These are phyloP conservation scores for Solidago caesia DNA, from an alignment of 129 eudicot species.

Conservation along the genomic window DNA sequence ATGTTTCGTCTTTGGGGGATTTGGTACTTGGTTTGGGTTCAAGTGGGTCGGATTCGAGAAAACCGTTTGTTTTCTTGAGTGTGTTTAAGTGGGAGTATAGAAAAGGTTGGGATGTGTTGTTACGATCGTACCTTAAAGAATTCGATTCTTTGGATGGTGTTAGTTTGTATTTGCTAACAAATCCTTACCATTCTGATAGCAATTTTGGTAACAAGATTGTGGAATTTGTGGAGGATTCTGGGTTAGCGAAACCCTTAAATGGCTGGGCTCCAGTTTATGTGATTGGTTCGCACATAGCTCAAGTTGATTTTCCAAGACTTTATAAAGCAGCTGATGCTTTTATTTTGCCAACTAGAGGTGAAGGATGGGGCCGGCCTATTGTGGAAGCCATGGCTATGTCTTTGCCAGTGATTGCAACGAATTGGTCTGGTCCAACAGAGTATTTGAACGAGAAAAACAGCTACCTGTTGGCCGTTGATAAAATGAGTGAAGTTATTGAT, in stretches of 20 bases:
- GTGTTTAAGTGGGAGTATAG: slow-evolving; percentile 86
- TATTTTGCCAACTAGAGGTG: slow-evolving; percentile 78
- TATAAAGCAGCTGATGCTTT: slow-evolving; percentile 74
- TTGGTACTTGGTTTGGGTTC: slow-evolving; percentile 54
- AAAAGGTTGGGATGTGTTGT: slow-evolving; percentile 90
- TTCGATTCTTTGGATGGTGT: slow-evolving; percentile 51
- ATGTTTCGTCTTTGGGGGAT: slow-evolving; percentile 39
- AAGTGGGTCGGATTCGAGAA: not conserved
- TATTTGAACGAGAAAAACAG: slow-evolving; percentile 64
- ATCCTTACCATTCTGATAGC: slow-evolving; percentile 63
- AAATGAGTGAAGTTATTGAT: slow-evolving; percentile 70
- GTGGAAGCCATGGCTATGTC: slow-evolving; percentile 94
- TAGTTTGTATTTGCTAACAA: slow-evolving; percentile 58
- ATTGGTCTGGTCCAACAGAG: slow-evolving; percentile 95
- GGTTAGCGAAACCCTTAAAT: slow-evolving; percentile 44
- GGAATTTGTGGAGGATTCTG: slow-evolving; percentile 51
- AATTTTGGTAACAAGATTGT: slow-evolving; percentile 74
- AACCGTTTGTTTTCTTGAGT: slow-evolving; percentile 70
- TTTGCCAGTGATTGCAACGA: slow-evolving; percentile 72
- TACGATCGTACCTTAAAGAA: slow-evolving; percentile 65
- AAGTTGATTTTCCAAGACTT: slow-evolving; percentile 60
- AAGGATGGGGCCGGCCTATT: slow-evolving; percentile 92
- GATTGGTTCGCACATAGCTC: slow-evolving; percentile 66
- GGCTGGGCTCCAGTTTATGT: slow-evolving; percentile 81
- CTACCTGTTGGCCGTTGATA: slow-evolving; percentile 60